A percentile compares a stretch with the other conserved stretches of the same genome.
Conservation (phyloP, 352 stramenopile species). For the Globisporangium camurandrum region DNA sequence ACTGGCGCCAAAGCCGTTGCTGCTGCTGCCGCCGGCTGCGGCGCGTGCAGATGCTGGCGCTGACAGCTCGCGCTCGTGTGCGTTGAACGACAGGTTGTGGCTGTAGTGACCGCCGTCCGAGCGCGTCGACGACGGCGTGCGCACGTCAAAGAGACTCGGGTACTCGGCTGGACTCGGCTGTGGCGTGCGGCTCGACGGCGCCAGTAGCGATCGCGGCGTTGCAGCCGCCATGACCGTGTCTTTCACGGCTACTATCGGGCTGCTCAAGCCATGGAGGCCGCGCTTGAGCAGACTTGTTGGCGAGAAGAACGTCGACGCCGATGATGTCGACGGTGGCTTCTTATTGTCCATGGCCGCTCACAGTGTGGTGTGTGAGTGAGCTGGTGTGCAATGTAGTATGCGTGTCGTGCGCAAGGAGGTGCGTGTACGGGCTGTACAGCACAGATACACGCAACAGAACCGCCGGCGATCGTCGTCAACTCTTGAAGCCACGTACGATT, state of each 20-base stretch:
- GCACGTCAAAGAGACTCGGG: slow-evolving; percentile 66
- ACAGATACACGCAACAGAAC: too few species aligned
- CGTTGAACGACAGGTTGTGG: slow-evolving; percentile 11
- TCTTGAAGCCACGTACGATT: too few species aligned
- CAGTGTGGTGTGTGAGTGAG: not conserved
- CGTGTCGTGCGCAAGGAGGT: too few species aligned
- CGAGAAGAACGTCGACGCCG: slow-evolving; percentile 29
- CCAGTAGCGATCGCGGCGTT: slow-evolving; percentile 32
- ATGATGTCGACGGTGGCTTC: slow-evolving; percentile 16
- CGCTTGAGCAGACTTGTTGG: slow-evolving; percentile 52
- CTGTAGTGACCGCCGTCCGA: slow-evolving; percentile 20
- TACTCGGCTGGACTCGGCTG: slow-evolving; percentile 52
- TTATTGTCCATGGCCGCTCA: slow-evolving; percentile 19
- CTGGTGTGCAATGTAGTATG: too few species aligned
- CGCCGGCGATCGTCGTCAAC: too few species aligned
- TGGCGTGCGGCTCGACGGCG: slow-evolving; percentile 24
- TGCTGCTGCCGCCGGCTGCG: not conserved
- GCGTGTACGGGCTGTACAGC: too few species aligned
- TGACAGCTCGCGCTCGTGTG: slow-evolving; percentile 10
- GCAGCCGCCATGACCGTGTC: slow-evolving; percentile 42
- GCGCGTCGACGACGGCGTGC: slow-evolving; percentile 32
- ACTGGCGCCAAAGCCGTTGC: slow-evolving; percentile 18
- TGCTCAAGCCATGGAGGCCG: slow-evolving; percentile 58
- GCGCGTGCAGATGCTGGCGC: slow-evolving; percentile 25
- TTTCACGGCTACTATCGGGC: slow-evolving; percentile 52